Base-by-base conservation (phyloP, 257 asterid genomes). In the Haberlea rhodopensis region DNA sequence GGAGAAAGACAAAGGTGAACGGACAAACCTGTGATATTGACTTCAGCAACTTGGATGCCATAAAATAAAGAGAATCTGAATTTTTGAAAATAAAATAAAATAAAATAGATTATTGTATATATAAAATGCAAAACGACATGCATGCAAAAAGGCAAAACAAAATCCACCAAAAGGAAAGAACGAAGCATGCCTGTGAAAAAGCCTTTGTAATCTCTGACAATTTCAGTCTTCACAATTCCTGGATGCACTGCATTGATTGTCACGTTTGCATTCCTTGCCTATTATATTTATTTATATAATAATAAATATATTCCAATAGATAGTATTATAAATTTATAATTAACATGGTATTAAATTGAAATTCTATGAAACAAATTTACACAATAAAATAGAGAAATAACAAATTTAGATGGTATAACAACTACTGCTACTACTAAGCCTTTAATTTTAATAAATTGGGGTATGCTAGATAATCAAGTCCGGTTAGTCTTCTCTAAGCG, bases 211-310 rank as follows among this genome's bases (percentile, higher is more conserved):
- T 91, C 96, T 71, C 98, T 85, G 79, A 78, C 84, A 55, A 91
- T 91, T 53, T 91, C 98, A 53, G 98, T 91, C 85, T 91, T 91
- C 62, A 88, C 95, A 43, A 91, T 80, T 24, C 98, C 98, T 57
- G 98, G 98, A 63, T 91, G 96, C 48, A 88, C 96, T 40, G 95
- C 92, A 74, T 88, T 91, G 85, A 88, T 83, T 16, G 87, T 81
- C 73, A 91, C 94, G 74, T 91, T 88, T 83, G 96, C 96, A 63
- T 79, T 78, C 71, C 78, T 80, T 75, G 82, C 95, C 96, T 91
- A 88, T 75, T 63, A 71, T 49, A 69, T 48, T 60, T n/a, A n/a
- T n/a, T n/a, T n/a, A n/a, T n/a, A n/a, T n/a, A n/a, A n/a, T n/a
- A 21, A 15, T 24, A 28, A 1, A 22, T 34, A 6, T 20, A 56